A percentile compares a stretch with the other conserved stretches of the same genome.
Conservation (phyloP, 2,329 filamentous ascomycete species). For the Verticillium longisporum region DNA sequence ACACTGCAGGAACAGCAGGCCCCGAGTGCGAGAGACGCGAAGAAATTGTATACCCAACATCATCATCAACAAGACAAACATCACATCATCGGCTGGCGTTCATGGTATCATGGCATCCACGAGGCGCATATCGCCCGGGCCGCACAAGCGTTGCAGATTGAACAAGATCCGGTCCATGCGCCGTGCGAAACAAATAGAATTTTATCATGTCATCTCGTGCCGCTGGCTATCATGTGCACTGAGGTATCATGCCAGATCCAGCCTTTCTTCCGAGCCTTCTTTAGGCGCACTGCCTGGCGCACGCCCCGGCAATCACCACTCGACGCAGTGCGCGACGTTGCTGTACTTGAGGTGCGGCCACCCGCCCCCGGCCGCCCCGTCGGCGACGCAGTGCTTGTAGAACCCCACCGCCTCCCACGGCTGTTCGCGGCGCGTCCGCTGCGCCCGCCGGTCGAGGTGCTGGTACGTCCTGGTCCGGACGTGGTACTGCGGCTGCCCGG, state of each 20-base stretch:
- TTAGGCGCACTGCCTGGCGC: too few species aligned
- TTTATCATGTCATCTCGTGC: neutral
- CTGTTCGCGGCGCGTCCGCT: neutral
- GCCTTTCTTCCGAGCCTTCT: too few species aligned
- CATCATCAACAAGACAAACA: neutral
- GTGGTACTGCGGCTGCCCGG: neutral
- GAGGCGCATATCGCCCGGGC: neutral
- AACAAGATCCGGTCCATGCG: neutral
- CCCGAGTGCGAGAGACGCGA: too few species aligned
- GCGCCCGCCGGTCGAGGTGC: neutral
- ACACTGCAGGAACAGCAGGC: too few species aligned
- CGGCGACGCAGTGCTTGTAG: neutral
- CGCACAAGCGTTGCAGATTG: neutral
- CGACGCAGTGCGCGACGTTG: neutral
- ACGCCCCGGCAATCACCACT: neutral
- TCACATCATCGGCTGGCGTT: constrained; percentile 1
- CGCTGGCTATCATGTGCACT: neutral
- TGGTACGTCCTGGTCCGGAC: neutral
- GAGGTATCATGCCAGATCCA: too few species aligned
- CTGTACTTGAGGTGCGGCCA: neutral
- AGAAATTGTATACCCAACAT: neutral
- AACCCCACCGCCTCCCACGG: neutral
- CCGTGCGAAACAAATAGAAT: neutral
- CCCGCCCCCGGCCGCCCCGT: neutral
- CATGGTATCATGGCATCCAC: neutral